Evolutionary conservation across 805 yeast genomes (phyloP), one percentile per base, ranked within the genome.

Genomic region (Wickerhamiella dianesei): DNA sequence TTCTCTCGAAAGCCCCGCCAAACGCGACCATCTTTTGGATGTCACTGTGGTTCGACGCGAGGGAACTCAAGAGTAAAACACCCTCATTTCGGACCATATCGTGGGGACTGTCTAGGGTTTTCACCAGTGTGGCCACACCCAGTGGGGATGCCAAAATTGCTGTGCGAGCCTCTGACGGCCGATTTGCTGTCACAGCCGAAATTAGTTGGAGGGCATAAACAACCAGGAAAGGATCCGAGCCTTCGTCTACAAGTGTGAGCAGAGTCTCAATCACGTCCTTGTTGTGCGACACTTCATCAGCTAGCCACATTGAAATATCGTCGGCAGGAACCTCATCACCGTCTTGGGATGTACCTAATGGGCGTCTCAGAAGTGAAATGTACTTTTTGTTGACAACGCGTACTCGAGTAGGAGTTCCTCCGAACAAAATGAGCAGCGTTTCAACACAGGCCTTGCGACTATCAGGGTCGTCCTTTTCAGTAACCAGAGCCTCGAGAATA

Each of bases 21-120:
- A 92, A 92, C 0, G 95, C 98, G 8, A 94, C 94, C 17, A 92
- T 67, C 58, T 87, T 88, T 61, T 92, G 98, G 29, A 89, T 79
- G 61, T 85, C 89, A 49, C 79, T 76, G 56, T 86, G 84, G 50
- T 83, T 81, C 55, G 80, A 79, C 12, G 79, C 94, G 2, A 92
- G 70, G 9, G 87, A 80, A 79, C 82, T 80, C 44, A 94, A 67
- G n/a, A 94, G 67, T 44, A 89, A 64, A 35, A 89, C 79, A 2
- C 92, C 77, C 63, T 92, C 70, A 61, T 89, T 88, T 56, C 97
- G 71, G 6, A 92, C 76, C 16, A 94, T 95, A 51, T 89, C 97
- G 52, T 83, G 74, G 47, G 70, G 53, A 60, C 80, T 83, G 49
- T 76, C 79, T 14, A 83, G 59, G 8, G 74, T 67, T 1, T 68